Percentiles rank a stretch among this genome's conserved stretches.
phyloP scores from a whole-genome alignment of 139 green algal genomes.

The Closterium sp. region DNA sequence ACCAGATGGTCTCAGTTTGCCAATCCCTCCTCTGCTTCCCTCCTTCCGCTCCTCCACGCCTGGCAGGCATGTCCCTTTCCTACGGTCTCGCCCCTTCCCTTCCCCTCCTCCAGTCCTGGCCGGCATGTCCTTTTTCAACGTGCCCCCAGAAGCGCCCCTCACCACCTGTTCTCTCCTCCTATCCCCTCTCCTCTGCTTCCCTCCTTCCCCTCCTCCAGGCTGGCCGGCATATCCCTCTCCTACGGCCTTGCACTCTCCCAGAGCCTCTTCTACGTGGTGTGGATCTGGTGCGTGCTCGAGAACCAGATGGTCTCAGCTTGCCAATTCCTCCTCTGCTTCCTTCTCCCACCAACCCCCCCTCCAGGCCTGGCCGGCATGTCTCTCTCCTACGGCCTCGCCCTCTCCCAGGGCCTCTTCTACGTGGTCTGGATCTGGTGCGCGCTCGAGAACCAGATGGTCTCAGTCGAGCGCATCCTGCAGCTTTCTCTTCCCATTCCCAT shows the following conservation, averaged over 20 bases:
- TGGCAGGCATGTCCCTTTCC: too few relatives aligned
- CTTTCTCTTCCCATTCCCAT: conserved; percentile 24
- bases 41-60: conserved; percentile 59
- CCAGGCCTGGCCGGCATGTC: conserved; percentile 82
- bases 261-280: not conserved
- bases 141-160: conserved; percentile 49
- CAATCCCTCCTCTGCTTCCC: too few relatives aligned
- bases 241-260: not conserved
- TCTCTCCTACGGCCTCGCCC: conserved; percentile 79
- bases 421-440: conserved; percentile 79
- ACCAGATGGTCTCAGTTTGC: too few relatives aligned
- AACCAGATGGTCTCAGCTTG: too few relatives aligned
- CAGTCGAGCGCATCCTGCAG: conserved; percentile 55
- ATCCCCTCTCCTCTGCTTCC: not conserved
- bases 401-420: conserved; percentile 83
- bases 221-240: not conserved
- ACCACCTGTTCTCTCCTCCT: not conserved
- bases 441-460: conserved; percentile 77
- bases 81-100: too few relatives aligned
- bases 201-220: not conserved
- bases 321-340: too few relatives aligned
- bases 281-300: too few relatives aligned
- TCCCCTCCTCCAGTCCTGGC: too few relatives aligned
- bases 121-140: too few relatives aligned
- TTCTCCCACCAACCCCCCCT: too few relatives aligned